Evolutionary conservation across 2,329 filamentous ascomycete species (phyloP), one percentile per base, ranked within the genome.

Genomic region (Neopestalotiopsis sp.): DNA sequence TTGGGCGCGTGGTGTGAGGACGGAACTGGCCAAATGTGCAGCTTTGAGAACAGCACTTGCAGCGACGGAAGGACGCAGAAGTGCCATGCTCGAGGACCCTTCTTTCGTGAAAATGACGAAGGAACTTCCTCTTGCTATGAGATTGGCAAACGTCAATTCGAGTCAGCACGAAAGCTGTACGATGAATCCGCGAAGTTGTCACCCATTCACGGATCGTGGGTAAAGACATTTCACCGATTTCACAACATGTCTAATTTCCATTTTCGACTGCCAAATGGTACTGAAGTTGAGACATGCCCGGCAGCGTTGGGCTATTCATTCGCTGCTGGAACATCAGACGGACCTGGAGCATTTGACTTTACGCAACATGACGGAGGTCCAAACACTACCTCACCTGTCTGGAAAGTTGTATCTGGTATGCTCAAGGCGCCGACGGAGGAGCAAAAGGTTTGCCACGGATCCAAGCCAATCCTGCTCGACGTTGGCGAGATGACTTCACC

Each of bases 251-350:
- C 91, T 4, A 89, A 88, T 74, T 96, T 91, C 78, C 86, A 86
- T 0, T 97, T 98, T 76, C 79, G 83, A 3, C 89, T 95, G 1
- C 87, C 91, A 0, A 94, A 97, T 73, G 92, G 93, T 60, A 89
- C 89, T 3, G 81, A 81, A 38, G 92, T 90, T 6, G 85, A 82
- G 64, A 97, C 95, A 0, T 98, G 95, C 74, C 91, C 94, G 3
- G 95, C 95, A 0, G 94, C 94, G 0, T 83, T 98, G 69, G 95
- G 95, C 5, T 97, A 96, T 78, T 95, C 93, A 0, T 98, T 98
- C 77, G 95, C 95, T 0, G 95, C 93, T 1, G 95, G 95, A 12
- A 98, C 95, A 0, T 93, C 94, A 0, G 95, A 98, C 78, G 94
- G 95, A 5, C 95, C 95, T 0, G 95, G 95, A 0, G 90, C 90